Percentiles rank a stretch among this genome's conserved stretches.
These are phyloP conservation scores for Leucocoprinus leucothites DNA, from an alignment of 768 basidiomycete genomes.

Conservation along the genomic window DNA sequence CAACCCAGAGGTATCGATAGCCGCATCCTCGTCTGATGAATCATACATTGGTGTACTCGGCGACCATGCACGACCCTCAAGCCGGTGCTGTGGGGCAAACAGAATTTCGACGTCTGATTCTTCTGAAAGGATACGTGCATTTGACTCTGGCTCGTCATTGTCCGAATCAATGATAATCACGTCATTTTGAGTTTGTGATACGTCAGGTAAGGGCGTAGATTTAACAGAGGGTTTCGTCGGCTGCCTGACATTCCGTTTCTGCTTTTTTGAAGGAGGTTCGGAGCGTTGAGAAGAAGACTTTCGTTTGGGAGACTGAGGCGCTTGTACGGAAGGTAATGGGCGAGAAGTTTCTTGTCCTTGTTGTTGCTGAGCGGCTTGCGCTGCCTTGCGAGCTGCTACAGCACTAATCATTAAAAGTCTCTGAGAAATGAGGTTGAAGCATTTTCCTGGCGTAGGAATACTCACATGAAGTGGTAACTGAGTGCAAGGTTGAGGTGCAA, in stretches of 20 bases:
- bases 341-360: constrained; percentile 3
- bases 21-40: constrained; percentile 42
- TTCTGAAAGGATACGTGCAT: constrained; percentile 12
- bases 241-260: constrained; percentile 26
- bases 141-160: constrained; percentile 25
- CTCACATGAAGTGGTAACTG: too few species aligned
- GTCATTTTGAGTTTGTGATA: constrained; percentile 34
- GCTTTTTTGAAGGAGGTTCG: constrained; percentile 17
- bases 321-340: constrained; percentile 1
- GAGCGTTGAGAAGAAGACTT: constrained; percentile 31
- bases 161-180: constrained; percentile 31
- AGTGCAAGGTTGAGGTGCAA: too few species aligned
- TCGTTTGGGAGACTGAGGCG: constrained; percentile 37
- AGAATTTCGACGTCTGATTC: constrained; percentile 1
- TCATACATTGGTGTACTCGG: constrained; percentile 50
- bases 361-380: constrained; percentile 31
- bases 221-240: constrained; percentile 29
- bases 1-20: constrained; percentile 18
- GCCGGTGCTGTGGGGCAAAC: constrained; percentile 13
- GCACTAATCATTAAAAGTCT: constrained; percentile 60
- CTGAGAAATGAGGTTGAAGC: constrained; percentile 4
- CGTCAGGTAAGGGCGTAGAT: constrained; percentile 19
- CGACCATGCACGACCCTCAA: constrained; percentile 48
- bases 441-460: too few species aligned
- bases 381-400: constrained; percentile 67